Conservation (phyloP, 106 monocot genomes). For the Dioscorea zingiberensis region DNA sequence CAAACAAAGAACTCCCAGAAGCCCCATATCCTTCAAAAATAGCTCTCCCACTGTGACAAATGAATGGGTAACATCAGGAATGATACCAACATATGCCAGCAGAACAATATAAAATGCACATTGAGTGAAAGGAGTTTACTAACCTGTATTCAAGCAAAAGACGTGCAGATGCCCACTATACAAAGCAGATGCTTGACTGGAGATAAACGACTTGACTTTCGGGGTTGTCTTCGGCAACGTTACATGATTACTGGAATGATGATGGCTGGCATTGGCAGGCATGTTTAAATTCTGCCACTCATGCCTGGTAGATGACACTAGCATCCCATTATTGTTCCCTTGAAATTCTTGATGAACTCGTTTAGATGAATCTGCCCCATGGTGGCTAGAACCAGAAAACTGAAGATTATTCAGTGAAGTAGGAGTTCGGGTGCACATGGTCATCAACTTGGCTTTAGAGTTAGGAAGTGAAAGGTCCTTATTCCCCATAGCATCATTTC, state of each 20-base stretch:
- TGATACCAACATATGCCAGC: background rate
- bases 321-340: conserved; percentile 6
- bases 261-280: conserved; percentile 9
- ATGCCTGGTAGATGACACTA: conserved; percentile 1
- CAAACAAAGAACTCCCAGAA: conserved; percentile 67
- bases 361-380: conserved; percentile 15
- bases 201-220: conserved; percentile 17
- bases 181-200: conserved; percentile 10
- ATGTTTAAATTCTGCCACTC: background rate
- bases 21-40: conserved; percentile 59
- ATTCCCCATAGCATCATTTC: conserved; percentile 16
- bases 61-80: background rate
- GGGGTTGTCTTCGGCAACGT: conserved; percentile 1
- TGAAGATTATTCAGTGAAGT: conserved; percentile 17
- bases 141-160: conserved; percentile 58
- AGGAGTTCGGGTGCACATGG: conserved; percentile 4
- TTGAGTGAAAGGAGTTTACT: conserved; percentile 6
- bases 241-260: conserved; percentile 13
- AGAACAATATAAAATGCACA: background rate
- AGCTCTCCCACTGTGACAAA: conserved; percentile 69
- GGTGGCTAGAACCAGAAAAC: conserved; percentile 12
- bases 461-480: conserved; percentile 15
- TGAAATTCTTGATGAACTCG: conserved; percentile 11
- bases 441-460: conserved; percentile 8
- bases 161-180: conserved; percentile 39